Base-by-base conservation (phyloP, 768 basidiomycete species). In the Nidula microcarpa region DNA sequence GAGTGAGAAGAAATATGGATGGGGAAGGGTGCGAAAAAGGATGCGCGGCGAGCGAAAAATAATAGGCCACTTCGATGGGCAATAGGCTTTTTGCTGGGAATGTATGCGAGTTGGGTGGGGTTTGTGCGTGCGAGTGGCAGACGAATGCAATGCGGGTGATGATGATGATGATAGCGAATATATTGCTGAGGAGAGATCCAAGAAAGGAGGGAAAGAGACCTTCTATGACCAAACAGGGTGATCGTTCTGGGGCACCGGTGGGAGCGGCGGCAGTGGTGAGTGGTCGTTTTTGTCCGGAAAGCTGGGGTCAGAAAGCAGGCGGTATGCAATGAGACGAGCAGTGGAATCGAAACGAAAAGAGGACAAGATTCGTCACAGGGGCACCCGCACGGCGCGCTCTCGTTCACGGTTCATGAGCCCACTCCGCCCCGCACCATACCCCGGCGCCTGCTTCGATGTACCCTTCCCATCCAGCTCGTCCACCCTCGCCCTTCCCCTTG, bases 381-480 rank as follows among this genome's bases (percentile, higher is more conserved):
- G 61, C 23, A 68, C 54, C 39, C 63, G 56, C 23, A 53, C 54
- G 52, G 62, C 44, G 47, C 51, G 50, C 33, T 56, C 60, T 18
- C 72, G 69, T 60, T 76, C 76, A 32, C 79, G 69, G 51, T 74
- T 69, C 49, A 79, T 57, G 48, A 89, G 65, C 6, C 86, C 87
- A 57, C 85, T 88, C 49, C 86, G 79, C 50, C 86, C 86, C 41
- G 70, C 71, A 5, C 85, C 86, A 54, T 69, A 82, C 7, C 86
- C 86, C 36, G 86, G 86, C 2, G 81, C 85, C 36, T 74, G 69
- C n/a, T 67, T 68, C 34, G 70, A 69, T 46, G 60, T 60, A 33
- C 68, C 72, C 16, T 69, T 56, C 2, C 71, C 78, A 43, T 79
- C 76, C 49, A 86, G 66, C 60, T 86, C 84, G 5, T 81, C 75